These are phyloP conservation scores for Eremothecium cymbalariae DNA, from an alignment of 1,139 yeast species.

Conservation along the genomic window DNA sequence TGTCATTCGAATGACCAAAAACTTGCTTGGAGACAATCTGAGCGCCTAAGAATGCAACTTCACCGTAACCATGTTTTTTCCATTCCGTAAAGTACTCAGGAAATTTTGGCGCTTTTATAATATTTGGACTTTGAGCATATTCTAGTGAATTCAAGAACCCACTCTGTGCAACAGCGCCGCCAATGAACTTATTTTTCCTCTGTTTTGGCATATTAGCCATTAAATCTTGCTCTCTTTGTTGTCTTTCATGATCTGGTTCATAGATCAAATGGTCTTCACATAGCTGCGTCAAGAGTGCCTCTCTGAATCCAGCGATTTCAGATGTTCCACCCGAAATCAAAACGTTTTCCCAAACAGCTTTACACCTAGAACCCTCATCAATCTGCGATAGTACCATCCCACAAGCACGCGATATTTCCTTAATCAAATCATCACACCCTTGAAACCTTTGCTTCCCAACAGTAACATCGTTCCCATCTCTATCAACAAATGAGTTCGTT, in stretches of 20 bases:
- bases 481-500: constrained; percentile 57
- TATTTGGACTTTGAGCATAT: constrained; percentile 62
- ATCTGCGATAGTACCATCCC: constrained; percentile 46
- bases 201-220: constrained; percentile 21
- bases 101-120: constrained; percentile 57
- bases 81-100: constrained; percentile 95
- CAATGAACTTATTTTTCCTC: constrained; percentile 24
- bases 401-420: constrained; percentile 45
- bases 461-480: constrained; percentile 43
- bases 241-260: constrained; percentile 33
- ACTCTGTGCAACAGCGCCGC: constrained; percentile 14
- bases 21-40: constrained; percentile 82
- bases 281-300: constrained; percentile 54
- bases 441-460: constrained; percentile 86
- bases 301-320: constrained; percentile 67
- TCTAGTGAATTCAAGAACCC: constrained; percentile 26
- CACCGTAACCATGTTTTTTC: constrained; percentile 80
- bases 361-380: constrained; percentile 64
- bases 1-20: constrained; percentile 59
- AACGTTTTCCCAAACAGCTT: constrained; percentile 80
- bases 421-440: constrained; percentile 58
- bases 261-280: constrained; percentile 48
- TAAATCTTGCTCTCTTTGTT: constrained; percentile 31
- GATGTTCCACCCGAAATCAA: constrained; percentile 72
- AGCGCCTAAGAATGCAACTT: constrained; percentile 73